Percentiles rank a stretch among this genome's conserved stretches.
Conservation (phyloP, 1,284 basidiomycete genomes). For the Mycosarcoma mackinlayi region DNA sequence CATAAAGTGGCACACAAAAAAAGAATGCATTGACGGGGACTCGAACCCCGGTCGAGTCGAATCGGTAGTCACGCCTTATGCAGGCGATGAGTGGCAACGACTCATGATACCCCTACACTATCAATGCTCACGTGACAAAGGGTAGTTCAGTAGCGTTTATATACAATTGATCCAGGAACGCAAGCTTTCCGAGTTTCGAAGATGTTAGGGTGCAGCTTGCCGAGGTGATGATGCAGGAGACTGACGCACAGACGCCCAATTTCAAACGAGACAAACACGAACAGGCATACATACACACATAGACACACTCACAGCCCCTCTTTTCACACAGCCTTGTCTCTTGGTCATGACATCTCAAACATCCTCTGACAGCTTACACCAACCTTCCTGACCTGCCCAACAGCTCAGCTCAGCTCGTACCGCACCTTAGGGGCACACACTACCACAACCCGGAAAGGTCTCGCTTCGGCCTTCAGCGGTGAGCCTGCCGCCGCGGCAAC, state of each 20-base stretch:
- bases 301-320: no score
- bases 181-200: no score
- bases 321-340: no score
- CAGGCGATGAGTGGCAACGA: conserved; percentile 46
- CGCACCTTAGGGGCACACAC: neutral
- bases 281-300: no score
- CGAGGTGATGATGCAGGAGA: neutral
- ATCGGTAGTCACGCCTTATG: conserved; percentile 19
- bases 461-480: no score
- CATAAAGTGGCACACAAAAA: conserved; percentile 9
- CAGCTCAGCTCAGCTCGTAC: no score
- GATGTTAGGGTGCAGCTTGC: neutral
- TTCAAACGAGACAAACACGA: neutral
- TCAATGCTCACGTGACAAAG: conserved; percentile 30
- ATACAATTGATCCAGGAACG: neutral
- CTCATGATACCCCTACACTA: conserved; percentile 55
- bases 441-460: no score
- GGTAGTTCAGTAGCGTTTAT: neutral
- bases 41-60: conserved; percentile 59
- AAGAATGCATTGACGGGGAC: conserved; percentile 55
- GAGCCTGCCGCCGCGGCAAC: conserved; percentile 1
- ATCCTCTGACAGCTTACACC: no score
- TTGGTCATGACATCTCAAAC: neutral
- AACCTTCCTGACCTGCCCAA: no score
- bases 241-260: conserved; percentile 6